A percentile compares a stretch with the other conserved stretches of the same genome.
Conservation (phyloP, 768 basidiomycete species). For the Myochromella boudieri region DNA sequence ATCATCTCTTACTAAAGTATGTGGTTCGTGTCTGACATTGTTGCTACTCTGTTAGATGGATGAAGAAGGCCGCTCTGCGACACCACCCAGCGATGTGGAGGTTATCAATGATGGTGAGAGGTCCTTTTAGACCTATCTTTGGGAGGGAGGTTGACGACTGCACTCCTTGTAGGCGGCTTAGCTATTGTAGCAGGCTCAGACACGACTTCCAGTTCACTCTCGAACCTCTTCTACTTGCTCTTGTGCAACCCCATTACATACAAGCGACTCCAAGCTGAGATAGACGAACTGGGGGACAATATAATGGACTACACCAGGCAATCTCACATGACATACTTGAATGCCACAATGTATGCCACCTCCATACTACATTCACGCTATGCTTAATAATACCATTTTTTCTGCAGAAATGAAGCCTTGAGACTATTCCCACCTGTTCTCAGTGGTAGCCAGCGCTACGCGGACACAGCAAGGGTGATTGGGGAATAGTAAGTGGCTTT, state of each 20-base stretch:
- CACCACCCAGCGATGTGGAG: conserved; percentile 30
- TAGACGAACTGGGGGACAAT: conserved; percentile 29
- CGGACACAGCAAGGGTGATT: conserved; percentile 34
- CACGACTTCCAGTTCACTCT: conserved; percentile 35
- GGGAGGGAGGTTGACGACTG: too few species aligned
- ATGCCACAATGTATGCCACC: conserved; percentile 36
- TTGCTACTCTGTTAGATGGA: too few species aligned
- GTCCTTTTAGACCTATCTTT: too few species aligned
- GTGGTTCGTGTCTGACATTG: too few species aligned
- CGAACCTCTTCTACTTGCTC: conserved; percentile 33
- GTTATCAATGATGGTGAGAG: conserved; percentile 39
- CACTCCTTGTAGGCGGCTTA: conserved; percentile 21
- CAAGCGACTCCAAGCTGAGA: conserved; percentile 31
- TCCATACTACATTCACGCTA: too few species aligned
- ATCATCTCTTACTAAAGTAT: too few species aligned
- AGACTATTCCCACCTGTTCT: conserved; percentile 50
- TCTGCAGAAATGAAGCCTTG: conserved; percentile 46
- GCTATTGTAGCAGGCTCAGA: conserved; percentile 44
- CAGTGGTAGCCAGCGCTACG: conserved; percentile 44
- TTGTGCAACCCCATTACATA: conserved; percentile 30
- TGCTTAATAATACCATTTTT: too few species aligned
- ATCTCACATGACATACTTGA: conserved; percentile 34
- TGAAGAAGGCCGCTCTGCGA: conserved; percentile 34
- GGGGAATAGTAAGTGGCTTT: conserved; percentile 39
- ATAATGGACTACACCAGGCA: conserved; percentile 25